Base-by-base conservation (phyloP, 2,329 filamentous ascomycete species). In the Emericellopsis atlantica region DNA sequence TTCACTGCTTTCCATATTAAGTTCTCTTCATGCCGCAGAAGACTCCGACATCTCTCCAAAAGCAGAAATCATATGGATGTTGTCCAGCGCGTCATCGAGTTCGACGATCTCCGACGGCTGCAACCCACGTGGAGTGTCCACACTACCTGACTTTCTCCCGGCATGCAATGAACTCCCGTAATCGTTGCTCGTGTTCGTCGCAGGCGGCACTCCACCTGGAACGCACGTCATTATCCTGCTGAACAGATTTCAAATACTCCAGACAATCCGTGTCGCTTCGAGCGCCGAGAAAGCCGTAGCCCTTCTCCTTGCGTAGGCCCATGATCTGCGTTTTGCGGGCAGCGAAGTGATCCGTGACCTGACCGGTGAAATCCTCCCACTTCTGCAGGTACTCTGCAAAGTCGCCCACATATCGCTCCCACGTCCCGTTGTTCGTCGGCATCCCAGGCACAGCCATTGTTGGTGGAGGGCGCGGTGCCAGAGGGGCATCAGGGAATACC, bases 211-310 rank as follows among this genome's bases (percentile, higher is more conserved):
- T 60, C 79, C 82, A 86, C 42, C 71, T 68, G 50, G 66, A 66
- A 42, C 78, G 65, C 5, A 84, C 73, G 37, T 66, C 63, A 46
- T 76, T 70, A 52, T 88, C 83, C 56, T 84, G 74, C 47, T 73
- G 70, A 42, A 81, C 59, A 54, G 73, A 75, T 32, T 61, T 61
- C 43, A 76, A 55, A 53, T 87, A 87, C 42, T 72, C 69, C 14
- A 64, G 54, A 21, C 79, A 65, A 0, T 72, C 76, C 1, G 49
- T 46, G 32, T 70, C 61, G 21, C 67, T 56, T 2, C 55, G 54
- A 8, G 57, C 50, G 24, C 60, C 59, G 15, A 76, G 52, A 56
- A 72, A 76, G 2, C 50, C 51, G 33, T 62, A 60, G 10, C 66
- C 69, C 40, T 68, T 66, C 16, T 60, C 52, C 34, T 56, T 49